A percentile compares a stretch with the other conserved stretches of the same genome.
phyloP scores from a whole-genome alignment of 1,139 yeast genomes.

The Candida anutae region DNA sequence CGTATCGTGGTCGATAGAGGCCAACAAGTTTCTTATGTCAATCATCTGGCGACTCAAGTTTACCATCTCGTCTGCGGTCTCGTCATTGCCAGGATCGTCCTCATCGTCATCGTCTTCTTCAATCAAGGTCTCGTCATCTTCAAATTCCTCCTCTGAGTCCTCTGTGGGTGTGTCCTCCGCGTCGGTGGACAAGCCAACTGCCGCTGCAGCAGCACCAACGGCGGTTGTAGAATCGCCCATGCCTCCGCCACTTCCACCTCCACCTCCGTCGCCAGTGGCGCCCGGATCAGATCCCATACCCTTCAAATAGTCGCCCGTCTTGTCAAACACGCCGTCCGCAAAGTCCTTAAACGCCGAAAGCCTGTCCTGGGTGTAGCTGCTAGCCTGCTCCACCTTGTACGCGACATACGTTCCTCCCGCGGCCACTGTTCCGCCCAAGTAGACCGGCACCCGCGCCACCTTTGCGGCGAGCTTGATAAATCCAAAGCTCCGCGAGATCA shows the following conservation, averaged over 20 bases:
- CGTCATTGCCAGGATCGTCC: slow-evolving; percentile 39
- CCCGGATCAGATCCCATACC: slow-evolving; percentile 10
- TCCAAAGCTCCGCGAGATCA: slow-evolving; percentile 17
- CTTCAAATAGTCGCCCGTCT: slow-evolving; percentile 36
- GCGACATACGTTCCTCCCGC: slow-evolving; percentile 93
- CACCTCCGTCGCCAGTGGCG: slow-evolving; percentile 9
- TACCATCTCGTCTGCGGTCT: slow-evolving; percentile 70
- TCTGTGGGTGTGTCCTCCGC: slow-evolving; percentile 10
- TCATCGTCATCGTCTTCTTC: slow-evolving; percentile 29
- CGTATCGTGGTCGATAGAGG: slow-evolving; percentile 72
- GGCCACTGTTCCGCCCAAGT: slow-evolving; percentile 83
- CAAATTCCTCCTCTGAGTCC: slow-evolving; percentile 10
- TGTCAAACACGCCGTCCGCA: slow-evolving; percentile 39
- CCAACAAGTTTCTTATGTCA: slow-evolving; percentile 76
- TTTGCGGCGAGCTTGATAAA: slow-evolving; percentile 42
- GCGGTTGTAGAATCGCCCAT: slow-evolving; percentile 32
- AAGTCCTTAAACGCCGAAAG: slow-evolving; percentile 54
- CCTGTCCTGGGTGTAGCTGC: slow-evolving; percentile 60
- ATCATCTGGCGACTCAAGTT: slow-evolving; percentile 92
- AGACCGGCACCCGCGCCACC: slow-evolving; percentile 60
- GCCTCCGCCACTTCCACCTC: slow-evolving; percentile 22
- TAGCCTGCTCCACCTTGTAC: slow-evolving; percentile 85
- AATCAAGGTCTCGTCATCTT: slow-evolving; percentile 22
- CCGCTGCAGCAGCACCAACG: slow-evolving; percentile 40
- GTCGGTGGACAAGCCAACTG: slow-evolving; percentile 34